Evolutionary conservation across 2,329 filamentous ascomycete species (phyloP).

Genomic region (Monascus ruber): DNA sequence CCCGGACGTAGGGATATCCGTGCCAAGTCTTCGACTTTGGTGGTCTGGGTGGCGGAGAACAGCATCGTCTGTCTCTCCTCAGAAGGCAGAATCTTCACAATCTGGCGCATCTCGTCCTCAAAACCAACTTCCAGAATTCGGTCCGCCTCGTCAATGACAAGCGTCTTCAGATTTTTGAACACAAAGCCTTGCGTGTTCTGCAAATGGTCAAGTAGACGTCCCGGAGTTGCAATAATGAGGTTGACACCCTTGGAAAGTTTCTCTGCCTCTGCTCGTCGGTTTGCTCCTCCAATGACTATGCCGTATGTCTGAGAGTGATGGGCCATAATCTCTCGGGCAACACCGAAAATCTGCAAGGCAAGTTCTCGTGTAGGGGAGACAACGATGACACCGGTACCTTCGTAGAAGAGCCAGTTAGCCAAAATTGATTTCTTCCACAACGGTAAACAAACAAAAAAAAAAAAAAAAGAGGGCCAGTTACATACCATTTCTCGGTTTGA

Average conservation of each 20-base stretch:
- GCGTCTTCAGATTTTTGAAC: conserved; percentile 83
- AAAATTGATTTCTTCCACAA: neutral
- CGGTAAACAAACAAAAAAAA: neutral
- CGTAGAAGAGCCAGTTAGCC: conserved; percentile 2
- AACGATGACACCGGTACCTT: conserved; percentile 73
- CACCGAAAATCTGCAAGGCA: conserved; percentile 90
- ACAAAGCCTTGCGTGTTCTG: conserved; percentile 82
- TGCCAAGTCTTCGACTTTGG: conserved; percentile 94
- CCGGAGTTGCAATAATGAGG: conserved; percentile 84
- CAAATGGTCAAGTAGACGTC: conserved; percentile 83
- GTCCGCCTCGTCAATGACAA: conserved; percentile 95
- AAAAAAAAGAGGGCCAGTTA: neutral
- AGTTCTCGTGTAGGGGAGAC: conserved; percentile 89
- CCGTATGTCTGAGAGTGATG: conserved; percentile 92
- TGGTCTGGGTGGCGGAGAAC: conserved; percentile 98
- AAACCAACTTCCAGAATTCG: conserved; percentile 95
- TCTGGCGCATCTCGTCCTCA: conserved; percentile 95
- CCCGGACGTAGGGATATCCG: conserved; percentile 84
- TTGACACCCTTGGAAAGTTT: conserved; percentile 94
- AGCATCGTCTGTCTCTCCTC: conserved; percentile 88
- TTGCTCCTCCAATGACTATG: conserved; percentile 92
- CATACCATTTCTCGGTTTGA: conserved; percentile 79
- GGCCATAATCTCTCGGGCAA: conserved; percentile 84
- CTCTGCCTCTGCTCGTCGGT: conserved; percentile 78
- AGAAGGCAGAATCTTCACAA: conserved; percentile 84